Evolutionary conservation across 116 monocot genomes (phyloP), one percentile per base, ranked within the genome.

Genomic region (Posidonia oceanica): DNA sequence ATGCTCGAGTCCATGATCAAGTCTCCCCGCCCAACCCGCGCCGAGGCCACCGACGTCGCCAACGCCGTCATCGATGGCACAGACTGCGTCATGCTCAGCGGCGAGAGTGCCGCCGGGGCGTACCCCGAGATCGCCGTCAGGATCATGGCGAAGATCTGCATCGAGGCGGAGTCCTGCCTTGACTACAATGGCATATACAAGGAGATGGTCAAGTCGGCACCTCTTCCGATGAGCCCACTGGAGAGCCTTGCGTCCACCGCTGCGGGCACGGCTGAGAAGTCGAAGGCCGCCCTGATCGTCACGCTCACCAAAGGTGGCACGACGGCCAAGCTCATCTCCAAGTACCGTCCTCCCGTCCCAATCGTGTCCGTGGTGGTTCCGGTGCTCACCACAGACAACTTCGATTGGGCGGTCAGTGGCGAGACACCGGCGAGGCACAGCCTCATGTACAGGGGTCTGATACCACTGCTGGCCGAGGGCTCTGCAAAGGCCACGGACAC

Each of bases 1-100:
- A 90, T 94, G 94, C 94, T 94, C 4, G 94, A 94, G 63, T 94
- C 94, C 0, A 94, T 94, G 94, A 94, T 94, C 76, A 94, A 94
- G 58, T 94, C 94, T 10, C 90, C 94, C 5, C 80, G 94, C 3
- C 94, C 94, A 4, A 94, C 94, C 0, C 86, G 94, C 42, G 94
- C 94, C 2, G 94, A 94, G 73, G 94, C 94, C 53, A 93, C 88
- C 5, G 93, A 88, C 38, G 89, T 93, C 20, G 93, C 93, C 18
- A 93, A 93, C 71, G 93, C 93, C 2, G 93, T 93, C 41, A 80
- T 93, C 17, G 93, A 93, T 52, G 94, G 94, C 40, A 87, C 89
- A 0, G 93, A 94, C 78, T 94, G 94, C 54, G 94, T 94, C 74
- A 94, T 94, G 94, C 87, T 94, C 51, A 94, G 94, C 18, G 94